Evolutionary conservation across 345 rosid species (phyloP).

Genomic region (Linum tenue): DNA sequence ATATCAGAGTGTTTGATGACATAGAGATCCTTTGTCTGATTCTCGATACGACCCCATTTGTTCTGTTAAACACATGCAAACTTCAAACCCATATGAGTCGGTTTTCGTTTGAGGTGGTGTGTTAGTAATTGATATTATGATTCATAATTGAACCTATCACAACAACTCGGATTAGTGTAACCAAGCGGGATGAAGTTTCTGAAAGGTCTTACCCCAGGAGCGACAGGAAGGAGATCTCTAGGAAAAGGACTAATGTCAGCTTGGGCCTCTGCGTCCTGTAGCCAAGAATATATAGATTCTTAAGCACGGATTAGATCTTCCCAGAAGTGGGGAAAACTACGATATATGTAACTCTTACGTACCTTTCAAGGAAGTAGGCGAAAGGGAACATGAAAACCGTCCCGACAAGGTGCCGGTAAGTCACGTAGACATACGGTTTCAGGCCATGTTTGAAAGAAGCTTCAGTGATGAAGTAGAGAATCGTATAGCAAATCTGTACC

Average conservation of each 20-base stretch:
- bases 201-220: constrained; percentile 16
- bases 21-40: too few species aligned
- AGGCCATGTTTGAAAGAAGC: constrained; percentile 26
- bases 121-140: too few species aligned
- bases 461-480: constrained; percentile 20
- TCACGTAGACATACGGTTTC: constrained; percentile 24
- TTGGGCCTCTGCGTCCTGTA: constrained; percentile 26
- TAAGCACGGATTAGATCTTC: not conserved
- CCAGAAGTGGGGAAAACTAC: not conserved
- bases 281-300: too few species aligned
- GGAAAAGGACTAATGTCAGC: constrained; percentile 17
- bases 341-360: not conserved
- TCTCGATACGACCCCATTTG: too few species aligned
- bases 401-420: constrained; percentile 19
- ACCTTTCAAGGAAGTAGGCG: constrained; percentile 29
- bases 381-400: constrained; percentile 10
- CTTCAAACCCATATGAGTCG: too few species aligned
- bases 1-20: too few species aligned
- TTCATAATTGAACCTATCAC: too few species aligned
- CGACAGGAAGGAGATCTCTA: constrained; percentile 26
- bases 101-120: too few species aligned
- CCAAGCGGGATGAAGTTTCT: too few species aligned
- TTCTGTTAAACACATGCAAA: too few species aligned
- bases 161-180: too few species aligned
- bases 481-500: constrained; percentile 9